These are phyloP conservation scores for Osmanthus fragrans DNA, from an alignment of 257 asterid species.

Conservation along the genomic window DNA sequence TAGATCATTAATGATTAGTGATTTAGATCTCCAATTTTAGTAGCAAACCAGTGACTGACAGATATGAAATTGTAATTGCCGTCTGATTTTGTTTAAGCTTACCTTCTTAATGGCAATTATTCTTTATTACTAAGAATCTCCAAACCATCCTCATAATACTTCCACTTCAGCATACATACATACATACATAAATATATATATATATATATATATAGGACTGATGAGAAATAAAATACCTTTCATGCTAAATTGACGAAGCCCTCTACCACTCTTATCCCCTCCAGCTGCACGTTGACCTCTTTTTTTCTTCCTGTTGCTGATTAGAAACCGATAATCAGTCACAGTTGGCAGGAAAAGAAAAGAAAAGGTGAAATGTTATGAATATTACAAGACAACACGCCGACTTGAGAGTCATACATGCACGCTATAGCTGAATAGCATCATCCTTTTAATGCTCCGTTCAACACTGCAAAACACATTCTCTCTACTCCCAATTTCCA, in stretches of 20 bases:
- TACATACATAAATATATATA: too few species aligned
- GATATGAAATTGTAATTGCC: background rate
- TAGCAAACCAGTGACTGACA: background rate
- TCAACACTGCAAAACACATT: background rate
- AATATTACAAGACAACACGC: background rate
- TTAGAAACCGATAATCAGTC: conserved; percentile 9
- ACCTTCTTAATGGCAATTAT: background rate
- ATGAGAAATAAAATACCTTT: conserved; percentile 56
- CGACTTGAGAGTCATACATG: background rate
- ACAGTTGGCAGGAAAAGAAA: background rate
- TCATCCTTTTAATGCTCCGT: background rate
- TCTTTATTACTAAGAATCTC: background rate
- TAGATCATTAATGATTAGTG: background rate
- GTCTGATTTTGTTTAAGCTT: background rate
- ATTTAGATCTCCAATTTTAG: background rate
- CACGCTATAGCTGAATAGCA: background rate
- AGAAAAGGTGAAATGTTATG: background rate
- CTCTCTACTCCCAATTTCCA: background rate
- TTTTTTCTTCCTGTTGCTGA: conserved; percentile 67
- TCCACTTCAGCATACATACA: too few species aligned
- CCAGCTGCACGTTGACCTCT: conserved; percentile 75
- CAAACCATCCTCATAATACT: background rate
- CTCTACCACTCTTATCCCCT: conserved; percentile 87
- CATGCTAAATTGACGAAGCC: conserved; percentile 93
- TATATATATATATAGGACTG: background rate